These are phyloP conservation scores for Epichloe bromicola DNA, from an alignment of 2,329 filamentous ascomycete genomes.

Conservation along the genomic window DNA sequence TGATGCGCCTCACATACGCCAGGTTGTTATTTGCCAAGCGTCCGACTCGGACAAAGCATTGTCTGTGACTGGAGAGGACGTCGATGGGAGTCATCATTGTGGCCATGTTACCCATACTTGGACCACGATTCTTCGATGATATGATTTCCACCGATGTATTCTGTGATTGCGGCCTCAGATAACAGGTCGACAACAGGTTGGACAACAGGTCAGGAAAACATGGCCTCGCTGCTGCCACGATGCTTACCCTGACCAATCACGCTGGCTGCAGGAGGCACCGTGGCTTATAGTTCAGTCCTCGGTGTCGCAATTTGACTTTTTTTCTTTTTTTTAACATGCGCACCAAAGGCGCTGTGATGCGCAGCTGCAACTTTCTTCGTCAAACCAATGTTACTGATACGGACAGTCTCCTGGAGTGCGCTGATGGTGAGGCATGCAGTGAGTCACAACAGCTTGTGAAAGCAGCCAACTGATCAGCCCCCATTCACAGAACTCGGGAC, in stretches of 20 bases:
- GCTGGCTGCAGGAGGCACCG: too few species aligned
- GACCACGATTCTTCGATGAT: background rate
- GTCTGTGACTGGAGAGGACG: background rate
- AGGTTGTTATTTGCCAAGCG: background rate
- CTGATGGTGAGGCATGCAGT: background rate
- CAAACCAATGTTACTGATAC: background rate
- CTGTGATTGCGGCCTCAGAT: background rate
- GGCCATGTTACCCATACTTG: background rate
- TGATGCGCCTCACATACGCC: background rate
- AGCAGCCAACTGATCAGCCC: too few species aligned
- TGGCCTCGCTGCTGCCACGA: background rate
- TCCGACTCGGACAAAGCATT: background rate
- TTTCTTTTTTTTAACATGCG: too few species aligned
- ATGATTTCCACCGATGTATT: too few species aligned
- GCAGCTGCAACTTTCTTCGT: too few species aligned
- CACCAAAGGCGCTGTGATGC: too few species aligned
- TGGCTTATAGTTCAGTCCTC: too few species aligned
- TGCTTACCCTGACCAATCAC: too few species aligned
- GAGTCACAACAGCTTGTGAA: too few species aligned
- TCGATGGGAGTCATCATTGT: too few species aligned
- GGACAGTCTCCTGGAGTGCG: background rate
- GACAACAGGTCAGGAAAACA: too few species aligned
- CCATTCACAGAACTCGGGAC: conserved; percentile 27
- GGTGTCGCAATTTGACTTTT: too few species aligned
- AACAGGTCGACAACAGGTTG: background rate